Evolutionary conservation across 1,284 basidiomycete species (phyloP), one percentile per base, ranked within the genome.

Genomic region (Malassezia equina): DNA sequence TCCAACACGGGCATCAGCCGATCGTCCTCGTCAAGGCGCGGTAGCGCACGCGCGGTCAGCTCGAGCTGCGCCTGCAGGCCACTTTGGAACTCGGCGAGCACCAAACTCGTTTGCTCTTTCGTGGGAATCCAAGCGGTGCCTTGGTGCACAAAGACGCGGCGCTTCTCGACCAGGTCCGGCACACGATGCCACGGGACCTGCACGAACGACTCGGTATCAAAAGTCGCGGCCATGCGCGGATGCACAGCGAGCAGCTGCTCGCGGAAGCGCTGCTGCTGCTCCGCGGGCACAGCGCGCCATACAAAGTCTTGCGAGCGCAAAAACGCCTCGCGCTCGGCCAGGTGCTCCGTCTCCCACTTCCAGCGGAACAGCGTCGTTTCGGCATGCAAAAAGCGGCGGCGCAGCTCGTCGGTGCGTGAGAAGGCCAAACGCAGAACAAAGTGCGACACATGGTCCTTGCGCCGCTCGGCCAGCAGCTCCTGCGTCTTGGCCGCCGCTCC

Each of bases 351-450:
- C 43, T 91, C 88, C 69, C 86, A 96, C 12, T 91, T 82, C 46
- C 90, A 78, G 60, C 80, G 82, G 77, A 98, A 98, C 13, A 98
- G 77, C 1, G 83, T 83, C 1, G 82, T 80, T 77, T 99, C 94
- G 5, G 88, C 86, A 65, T 89, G 88, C 52, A 95, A 79, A 69
- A 95, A 99, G 36, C 93, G 81, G 46, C 84, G 79, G 49, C 93
- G 80, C 32, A 99, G 79, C 58, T 99, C 94, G 64, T 95, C 91
- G 43, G 90, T 90, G 54, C 89, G 83, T 76, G 90, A 94, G 76
- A 99, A 98, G 2, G 94, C 91, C 34, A 99, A 80, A 41, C 94
- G 79, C 57, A 98, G 79, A 2, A 98, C 89, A 77, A 90, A 98
- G 78, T 99, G 94, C 17, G 90, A 85, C 28, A 95, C 80, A 70